Base-by-base conservation (phyloP, 768 basidiomycete genomes). In the Cystobasidium tubakii region DNA sequence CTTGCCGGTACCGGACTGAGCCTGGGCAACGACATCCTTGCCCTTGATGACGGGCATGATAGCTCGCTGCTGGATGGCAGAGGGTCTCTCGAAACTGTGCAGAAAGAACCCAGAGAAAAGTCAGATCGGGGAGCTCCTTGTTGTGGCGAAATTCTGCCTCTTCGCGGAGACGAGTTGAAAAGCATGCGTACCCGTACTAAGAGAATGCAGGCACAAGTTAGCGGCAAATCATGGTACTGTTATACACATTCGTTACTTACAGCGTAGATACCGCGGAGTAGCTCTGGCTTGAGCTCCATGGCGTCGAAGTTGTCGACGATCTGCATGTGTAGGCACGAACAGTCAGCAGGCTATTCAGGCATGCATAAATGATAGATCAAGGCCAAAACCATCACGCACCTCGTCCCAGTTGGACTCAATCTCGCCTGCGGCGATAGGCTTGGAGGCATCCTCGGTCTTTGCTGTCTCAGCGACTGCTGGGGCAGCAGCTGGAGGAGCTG, bases 1-100 rank as follows among this genome's bases (percentile, higher is more conserved):
- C 91, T 98, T 99, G 86, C 95, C 95, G 43, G 95, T 97, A 81
- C 95, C 95, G 39, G 94, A 96, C 84, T 98, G 95, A 53, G 95
- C 95, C 84, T 97, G 95, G 42, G 95, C 95, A 81, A 99, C 97
- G 75, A 97, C 95, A 86, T 98, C 95, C 73, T 75, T 74, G 34
- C 82, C 83, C 44, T 81, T 77, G 62, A 88, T 91, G 80, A 99
- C 95, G 65, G 95, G 95, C 74, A 95, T 84, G 82, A 99, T 97
- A 62, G 95, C 95, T 77, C 94, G 89, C 83, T 96, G 92, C 84
- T 99, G 95, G 80, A 99, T 97, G 75, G 95, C 94, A 75, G 95
- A 98, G 27, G 95, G 95, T 80, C 92, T 94, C 85, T 99, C 95
- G 80, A 97, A 98, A 77, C 78, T 77, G 75, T 21, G 17, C 21